Evolutionary conservation across 768 basidiomycete species (phyloP), one percentile per base, ranked within the genome.

Genomic region (Mycena rosella): DNA sequence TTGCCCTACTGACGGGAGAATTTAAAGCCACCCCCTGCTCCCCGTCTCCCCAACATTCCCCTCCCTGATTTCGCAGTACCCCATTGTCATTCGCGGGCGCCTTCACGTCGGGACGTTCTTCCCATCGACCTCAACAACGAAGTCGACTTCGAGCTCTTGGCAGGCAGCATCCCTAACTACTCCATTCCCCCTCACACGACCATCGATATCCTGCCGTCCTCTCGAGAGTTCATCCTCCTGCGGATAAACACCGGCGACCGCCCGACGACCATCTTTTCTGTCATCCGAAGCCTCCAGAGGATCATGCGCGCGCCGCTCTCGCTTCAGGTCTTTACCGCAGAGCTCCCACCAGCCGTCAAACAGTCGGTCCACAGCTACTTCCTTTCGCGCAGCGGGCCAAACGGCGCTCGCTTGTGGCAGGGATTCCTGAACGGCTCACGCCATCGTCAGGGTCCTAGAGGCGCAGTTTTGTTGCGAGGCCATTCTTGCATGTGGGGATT

Each of bases 401-500:
- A 58, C 8, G 61, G 55, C 14, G 42, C 40, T 24, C 38, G 26
- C 0, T 14, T 68, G 34, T 68, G 67, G 67, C 55, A 60, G 3
- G 48, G 34, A 22, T 68, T 68, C 27, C 49, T 63, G 9, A 53
- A 54, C 17, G 67, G 67, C 40, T 22, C 32, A 1, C 22, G 22
- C 17, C 48, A 49, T 27, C 27, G 29, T 7, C 30, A 52, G 2
- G 67, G 67, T 3, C 67, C 67, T 8, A 53, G n/a, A 7, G 67
- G 67, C 42, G 48, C 32, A 38, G 56, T 51, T 48, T 47, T 68
- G 17, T 24, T 68, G 40, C 47, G 57, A 9, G 67, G 60, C 2
- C 56, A 68, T 27, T 45, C 22, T 2, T 36, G 14, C 32, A 45
- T 68, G 49, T 68, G 67, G 67, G 67, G 67, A 0, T 68, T 68